Evolutionary conservation across 1,139 yeast species (phyloP), one percentile per base, ranked within the genome.

Genomic region (Eremothecium cymbalariae): DNA sequence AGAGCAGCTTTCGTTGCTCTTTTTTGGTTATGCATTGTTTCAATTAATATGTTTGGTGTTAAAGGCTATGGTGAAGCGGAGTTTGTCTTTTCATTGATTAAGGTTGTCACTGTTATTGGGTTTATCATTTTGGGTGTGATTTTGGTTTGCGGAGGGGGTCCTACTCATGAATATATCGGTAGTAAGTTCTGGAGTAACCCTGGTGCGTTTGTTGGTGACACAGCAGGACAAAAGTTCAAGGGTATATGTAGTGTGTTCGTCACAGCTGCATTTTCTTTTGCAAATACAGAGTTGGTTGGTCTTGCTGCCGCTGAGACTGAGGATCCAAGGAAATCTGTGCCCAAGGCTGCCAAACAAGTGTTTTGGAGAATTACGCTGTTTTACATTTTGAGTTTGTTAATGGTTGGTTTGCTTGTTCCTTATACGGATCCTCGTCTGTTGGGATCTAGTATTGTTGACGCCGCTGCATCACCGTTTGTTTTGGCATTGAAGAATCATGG

Each of bases 271-370:
- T 72, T 71, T 51, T 68, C 75, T 59, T 70, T 63, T 47, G 67
- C 70, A 32, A 80, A 80, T 37, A 72, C 83, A 38, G 94, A 83
- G 61, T 63, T 81, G 52, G 79, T 81, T 42, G 95, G 94, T 45
- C 65, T 86, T 46, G 93, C 95, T 16, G 84, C 94, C 36, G 85
- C 94, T 12, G 96, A 86, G 63, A 73, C 94, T 25, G 67, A 64
- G 34, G 78, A 84, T 59, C 95, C 95, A 42, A 68, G 81, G 53
- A 70, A 68, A 50, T 57, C 82, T 21, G 63, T 83, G 36, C 94
- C 94, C 34, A 67, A 66, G 46, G 94, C 94, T 28, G 74, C 80
- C 31, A 78, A 77, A 53, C 81, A 75, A 54, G 83, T 75, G 4
- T 76, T 77, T 51, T 77, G 83, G 82, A 72, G 85, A 68, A 73